Percentiles rank a stretch among this genome's conserved stretches.
Conservation (phyloP, 306 rosid species). For the Fragaria vesca region DNA sequence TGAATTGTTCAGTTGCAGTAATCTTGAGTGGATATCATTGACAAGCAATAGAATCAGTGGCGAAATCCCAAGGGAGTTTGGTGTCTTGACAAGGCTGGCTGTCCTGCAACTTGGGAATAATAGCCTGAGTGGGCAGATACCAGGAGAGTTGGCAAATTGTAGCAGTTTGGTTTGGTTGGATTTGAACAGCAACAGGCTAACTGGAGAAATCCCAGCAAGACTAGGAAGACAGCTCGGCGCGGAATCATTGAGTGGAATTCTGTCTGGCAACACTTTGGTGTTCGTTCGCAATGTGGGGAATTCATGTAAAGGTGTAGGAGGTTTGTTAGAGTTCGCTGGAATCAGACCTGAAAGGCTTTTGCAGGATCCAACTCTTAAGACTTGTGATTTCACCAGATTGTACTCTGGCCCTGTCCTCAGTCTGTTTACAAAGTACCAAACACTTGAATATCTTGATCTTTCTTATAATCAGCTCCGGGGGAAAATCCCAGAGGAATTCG, state of each 20-base stretch:
- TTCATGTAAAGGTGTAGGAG: constrained; percentile 92
- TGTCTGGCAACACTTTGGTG: constrained; percentile 84
- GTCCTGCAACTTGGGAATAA: constrained; percentile 94
- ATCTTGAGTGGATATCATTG: constrained; percentile 93
- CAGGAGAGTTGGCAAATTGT: constrained; percentile 78
- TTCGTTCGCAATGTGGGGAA: constrained; percentile 90
- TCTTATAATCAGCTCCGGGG: constrained; percentile 91
- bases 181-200: constrained; percentile 92
- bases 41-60: constrained; percentile 80
- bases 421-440: constrained; percentile 82
- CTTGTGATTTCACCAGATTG: constrained; percentile 82
- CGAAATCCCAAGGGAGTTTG: constrained; percentile 69
- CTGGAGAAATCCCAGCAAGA: constrained; percentile 89
- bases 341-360: constrained; percentile 82
- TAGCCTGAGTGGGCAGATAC: constrained; percentile 79
- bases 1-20: constrained; percentile 75
- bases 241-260: constrained; percentile 72
- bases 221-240: constrained; percentile 94
- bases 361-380: constrained; percentile 77
- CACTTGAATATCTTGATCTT: constrained; percentile 91
- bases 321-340: constrained; percentile 88
- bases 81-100: constrained; percentile 75
- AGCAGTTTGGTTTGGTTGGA: constrained; percentile 97
- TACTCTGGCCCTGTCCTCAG: constrained; percentile 92
- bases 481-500: constrained; percentile 81